Evolutionary conservation across 1,284 basidiomycete genomes (phyloP).

Genomic region (Apiotrichum domesticum): DNA sequence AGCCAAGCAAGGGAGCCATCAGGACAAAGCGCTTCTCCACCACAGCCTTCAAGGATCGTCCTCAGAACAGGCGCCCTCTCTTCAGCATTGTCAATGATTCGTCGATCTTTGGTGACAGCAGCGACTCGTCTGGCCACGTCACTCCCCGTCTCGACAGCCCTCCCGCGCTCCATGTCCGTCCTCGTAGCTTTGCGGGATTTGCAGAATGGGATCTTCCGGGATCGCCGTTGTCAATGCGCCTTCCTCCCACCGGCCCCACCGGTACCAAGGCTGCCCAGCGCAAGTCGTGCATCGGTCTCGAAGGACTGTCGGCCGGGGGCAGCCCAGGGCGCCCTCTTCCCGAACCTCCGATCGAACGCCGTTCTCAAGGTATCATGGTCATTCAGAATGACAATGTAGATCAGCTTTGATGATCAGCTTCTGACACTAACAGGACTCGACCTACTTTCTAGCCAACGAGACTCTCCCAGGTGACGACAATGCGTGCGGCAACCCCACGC

Average conservation of each 20-base stretch:
- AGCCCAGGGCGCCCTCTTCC: too few species aligned
- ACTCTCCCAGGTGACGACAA: background rate
- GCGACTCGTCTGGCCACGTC: background rate
- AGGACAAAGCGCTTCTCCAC: background rate
- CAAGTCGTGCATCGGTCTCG: background rate
- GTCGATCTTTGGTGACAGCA: background rate
- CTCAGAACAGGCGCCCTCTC: too few species aligned
- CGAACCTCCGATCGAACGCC: background rate
- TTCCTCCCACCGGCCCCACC: background rate
- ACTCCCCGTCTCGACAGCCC: background rate
- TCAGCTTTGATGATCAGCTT: background rate
- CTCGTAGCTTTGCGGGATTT: slow-evolving; percentile 10
- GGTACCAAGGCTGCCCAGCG: background rate
- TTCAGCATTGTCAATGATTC: too few species aligned
- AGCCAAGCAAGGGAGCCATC: background rate
- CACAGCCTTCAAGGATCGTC: background rate
- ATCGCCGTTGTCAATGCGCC: background rate
- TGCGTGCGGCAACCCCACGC: background rate
- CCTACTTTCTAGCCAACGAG: slow-evolving; percentile 12
- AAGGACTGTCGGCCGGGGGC: background rate
- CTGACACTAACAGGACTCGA: slow-evolving; percentile 4
- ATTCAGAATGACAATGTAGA: slow-evolving; percentile 3
- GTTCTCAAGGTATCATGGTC: background rate
- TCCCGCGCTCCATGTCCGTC: background rate
- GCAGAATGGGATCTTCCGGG: background rate